phyloP scores from a whole-genome alignment of 1,139 yeast species.

The Taphrina wiesneri region DNA sequence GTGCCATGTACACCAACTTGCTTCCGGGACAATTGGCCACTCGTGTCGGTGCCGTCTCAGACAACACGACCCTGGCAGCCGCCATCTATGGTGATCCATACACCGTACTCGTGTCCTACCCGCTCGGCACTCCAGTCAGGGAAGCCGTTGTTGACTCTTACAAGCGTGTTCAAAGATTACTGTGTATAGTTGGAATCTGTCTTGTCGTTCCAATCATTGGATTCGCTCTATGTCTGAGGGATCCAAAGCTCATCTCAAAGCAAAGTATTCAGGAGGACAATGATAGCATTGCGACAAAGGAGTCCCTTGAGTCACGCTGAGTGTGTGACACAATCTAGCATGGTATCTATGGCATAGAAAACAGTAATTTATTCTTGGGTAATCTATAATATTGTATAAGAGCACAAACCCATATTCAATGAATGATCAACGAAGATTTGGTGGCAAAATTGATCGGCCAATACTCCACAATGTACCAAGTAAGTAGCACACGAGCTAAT shows the following conservation, averaged over 20 bases:
- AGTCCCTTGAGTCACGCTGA: slow-evolving; percentile 4
- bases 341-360: background rate
- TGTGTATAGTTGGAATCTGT: slow-evolving; percentile 57
- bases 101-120: slow-evolving; percentile 35
- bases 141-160: slow-evolving; percentile 39
- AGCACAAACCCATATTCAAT: no score
- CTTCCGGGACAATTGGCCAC: slow-evolving; percentile 48
- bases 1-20: slow-evolving; percentile 64
- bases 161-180: slow-evolving; percentile 52
- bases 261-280: slow-evolving; percentile 30
- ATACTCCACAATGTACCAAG: background rate
- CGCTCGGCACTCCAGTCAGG: slow-evolving; percentile 37
- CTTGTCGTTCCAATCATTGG: slow-evolving; percentile 20
- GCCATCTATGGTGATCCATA: slow-evolving; percentile 39
- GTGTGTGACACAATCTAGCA: background rate
- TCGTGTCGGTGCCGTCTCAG: slow-evolving; percentile 39
- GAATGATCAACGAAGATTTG: no score
- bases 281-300: background rate
- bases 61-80: slow-evolving; percentile 33
- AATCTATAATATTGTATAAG: no score
- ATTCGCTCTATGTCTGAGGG: slow-evolving; percentile 31
- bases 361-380: no score
- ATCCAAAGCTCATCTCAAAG: slow-evolving; percentile 22
- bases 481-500: background rate
- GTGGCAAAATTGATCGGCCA: background rate